Base-by-base conservation (phyloP, 768 basidiomycete genomes). In the Lepiota venenata region DNA sequence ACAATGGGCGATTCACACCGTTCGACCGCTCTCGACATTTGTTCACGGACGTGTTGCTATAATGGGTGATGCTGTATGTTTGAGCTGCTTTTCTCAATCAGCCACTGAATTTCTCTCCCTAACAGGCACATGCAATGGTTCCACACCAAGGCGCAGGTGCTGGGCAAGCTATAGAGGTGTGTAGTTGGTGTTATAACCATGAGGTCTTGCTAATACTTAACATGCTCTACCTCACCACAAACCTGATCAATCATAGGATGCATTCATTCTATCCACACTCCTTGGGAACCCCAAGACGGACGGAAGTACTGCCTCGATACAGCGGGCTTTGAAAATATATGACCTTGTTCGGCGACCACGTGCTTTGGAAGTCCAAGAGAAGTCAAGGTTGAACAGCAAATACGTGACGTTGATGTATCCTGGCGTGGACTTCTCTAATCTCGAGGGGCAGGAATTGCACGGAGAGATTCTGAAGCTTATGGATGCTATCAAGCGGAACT, bases 1-100 rank as follows among this genome's bases (percentile, higher is more conserved):
- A 20, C 69, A 80, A 38, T 89, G 88, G 88, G 84, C 83, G 0
- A 76, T 90, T 27, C 82, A 87, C 61, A 77, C 73, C 2, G 69
- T 82, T 2, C 73, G 71, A 47, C 78, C 83, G 5, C 64, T 89
- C 18, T 69, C 70, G 0, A 71, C 80, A 8, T 80, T 76, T 50
- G 74, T 77, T 2, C 73, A 72, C 15, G 82, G 79, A 15, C 67
- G 76, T 9, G 83, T 72, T 16, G 74, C 69, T 6, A 63, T 81
- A 47, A 56, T 80, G 44, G 79, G 79, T 10, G 79, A 81, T 65
- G 80, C 79, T 4, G 85, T 69, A 72, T 69, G 61, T 59, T 25
- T 8, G 50, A 22, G 2, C 8, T 32, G n/a, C 32, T 11, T 40
- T 15, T 49, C 36, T n/a, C n/a, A 11, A 12, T 48, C 39, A 25